A percentile compares a stretch with the other conserved stretches of the same genome.
These are phyloP conservation scores for Penicillium canescens DNA, from an alignment of 495 filamentous ascomycete species.

Conservation along the genomic window DNA sequence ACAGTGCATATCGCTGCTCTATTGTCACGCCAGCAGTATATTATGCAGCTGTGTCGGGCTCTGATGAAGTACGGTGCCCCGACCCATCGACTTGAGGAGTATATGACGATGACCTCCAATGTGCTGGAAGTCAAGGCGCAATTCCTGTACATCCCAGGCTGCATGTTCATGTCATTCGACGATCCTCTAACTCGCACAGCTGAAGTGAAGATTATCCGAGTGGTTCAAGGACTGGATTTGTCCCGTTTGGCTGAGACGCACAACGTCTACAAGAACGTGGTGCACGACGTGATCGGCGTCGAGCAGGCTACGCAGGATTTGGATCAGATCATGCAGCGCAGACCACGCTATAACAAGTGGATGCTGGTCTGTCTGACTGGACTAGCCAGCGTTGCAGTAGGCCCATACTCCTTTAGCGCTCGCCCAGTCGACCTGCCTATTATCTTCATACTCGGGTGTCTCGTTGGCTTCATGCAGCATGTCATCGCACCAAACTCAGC, in stretches of 20 bases:
- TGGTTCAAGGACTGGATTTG: slow-evolving; percentile 73
- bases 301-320: slow-evolving; percentile 73
- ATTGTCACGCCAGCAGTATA: slow-evolving; percentile 75
- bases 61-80: slow-evolving; percentile 81
- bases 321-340: slow-evolving; percentile 59
- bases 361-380: slow-evolving; percentile 73
- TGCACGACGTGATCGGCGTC: slow-evolving; percentile 79
- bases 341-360: slow-evolving; percentile 58
- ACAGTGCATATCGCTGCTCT: slow-evolving; percentile 81
- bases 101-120: slow-evolving; percentile 83
- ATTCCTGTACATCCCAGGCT: slow-evolving; percentile 86
- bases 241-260: slow-evolving; percentile 80
- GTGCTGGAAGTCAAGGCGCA: slow-evolving; percentile 86
- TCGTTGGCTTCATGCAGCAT: slow-evolving; percentile 79
- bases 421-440: slow-evolving; percentile 83
- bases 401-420: slow-evolving; percentile 84
- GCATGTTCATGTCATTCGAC: slow-evolving; percentile 93
- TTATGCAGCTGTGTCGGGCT: slow-evolving; percentile 81
- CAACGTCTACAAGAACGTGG: slow-evolving; percentile 85
- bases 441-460: slow-evolving; percentile 77
- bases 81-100: slow-evolving; percentile 74
- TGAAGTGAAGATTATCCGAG: slow-evolving; percentile 82
- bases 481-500: slow-evolving; percentile 75
- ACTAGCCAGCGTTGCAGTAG: slow-evolving; percentile 73
- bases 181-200: slow-evolving; percentile 83